Evolutionary conservation across 2,329 filamentous ascomycete species (phyloP).

Genomic region (Fusarium sp.): DNA sequence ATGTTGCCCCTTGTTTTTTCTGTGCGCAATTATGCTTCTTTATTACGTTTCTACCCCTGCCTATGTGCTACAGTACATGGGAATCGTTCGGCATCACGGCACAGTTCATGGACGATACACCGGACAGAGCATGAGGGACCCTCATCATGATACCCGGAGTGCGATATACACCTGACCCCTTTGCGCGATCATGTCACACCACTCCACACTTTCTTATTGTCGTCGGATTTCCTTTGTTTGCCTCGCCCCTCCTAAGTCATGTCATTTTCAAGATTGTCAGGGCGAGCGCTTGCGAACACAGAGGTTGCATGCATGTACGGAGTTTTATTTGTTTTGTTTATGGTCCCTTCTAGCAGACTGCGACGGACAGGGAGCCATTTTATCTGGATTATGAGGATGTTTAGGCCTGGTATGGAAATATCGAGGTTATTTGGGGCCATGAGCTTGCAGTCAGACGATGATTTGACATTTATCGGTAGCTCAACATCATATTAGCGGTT

Average conservation of each 20-base stretch:
- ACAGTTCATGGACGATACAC: conserved; percentile 52
- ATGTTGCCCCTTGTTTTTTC: conserved; percentile 11
- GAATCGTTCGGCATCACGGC: conserved; percentile 49
- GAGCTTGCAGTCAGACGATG: conserved; percentile 18
- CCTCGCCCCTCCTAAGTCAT: conserved; percentile 32
- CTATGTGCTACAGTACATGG: conserved; percentile 38
- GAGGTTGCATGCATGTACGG: conserved; percentile 47
- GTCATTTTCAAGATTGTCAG: conserved; percentile 32
- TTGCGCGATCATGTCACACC: conserved; percentile 54
- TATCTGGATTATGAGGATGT: conserved; percentile 29
- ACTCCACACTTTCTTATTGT: conserved; percentile 52
- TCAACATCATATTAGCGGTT: neutral
- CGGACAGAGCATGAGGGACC: conserved; percentile 53
- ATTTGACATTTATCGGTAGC: neutral
- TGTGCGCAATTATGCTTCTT: conserved; percentile 20
- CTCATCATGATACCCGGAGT: conserved; percentile 58
- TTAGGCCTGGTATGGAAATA: neutral
- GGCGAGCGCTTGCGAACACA: conserved; percentile 37
- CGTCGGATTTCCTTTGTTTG: conserved; percentile 26
- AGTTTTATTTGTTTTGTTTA: conserved; percentile 47
- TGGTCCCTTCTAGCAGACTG: conserved; percentile 29
- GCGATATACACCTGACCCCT: conserved; percentile 52
- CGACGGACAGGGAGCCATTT: conserved; percentile 18
- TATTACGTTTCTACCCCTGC: conserved; percentile 18
- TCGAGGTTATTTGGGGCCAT: neutral